Base-by-base conservation (phyloP, 805 yeast genomes). In the Starmerella stellata region DNA sequence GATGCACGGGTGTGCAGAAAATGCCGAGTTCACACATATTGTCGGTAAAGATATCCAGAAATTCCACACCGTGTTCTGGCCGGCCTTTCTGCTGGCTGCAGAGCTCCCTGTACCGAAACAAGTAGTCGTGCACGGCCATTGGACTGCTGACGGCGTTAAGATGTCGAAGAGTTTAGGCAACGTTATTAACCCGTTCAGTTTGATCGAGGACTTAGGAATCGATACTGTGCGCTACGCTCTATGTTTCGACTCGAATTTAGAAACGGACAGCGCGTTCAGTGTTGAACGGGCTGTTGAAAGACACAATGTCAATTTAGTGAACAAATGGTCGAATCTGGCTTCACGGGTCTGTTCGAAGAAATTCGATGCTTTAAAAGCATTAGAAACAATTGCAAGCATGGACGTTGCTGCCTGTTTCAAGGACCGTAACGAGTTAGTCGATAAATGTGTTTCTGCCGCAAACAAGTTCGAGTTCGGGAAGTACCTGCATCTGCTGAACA, bases 21-120 rank as follows among this genome's bases (percentile, higher is more conserved):
- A 57, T 14, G 74, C 78, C 78, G 79, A 78, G 1, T 76, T 81
- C 0, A 72, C 75, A 0, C 95, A 90, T 55, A 61, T 90, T 2
- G 70, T 90, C 24, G 98, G 98, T 1, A 90, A 90, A 51, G 98
- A 90, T 54, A 90, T 90, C 36, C 65, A 72, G 34, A 65, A 82
- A 4, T 90, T 90, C 56, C 98, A 90, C 52, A 74, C 92, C 46
- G 68, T 85, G 13, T 83, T 81, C 52, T 90, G 98, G 98, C 96
- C 96, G 0, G 74, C 81, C 1, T 75, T 90, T 42, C 61, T 90
- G 41, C 60, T 85, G 68, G 95, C 95, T 1, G 90, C 92, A 0
- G 77, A 67, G 0, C 52, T 79, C 1, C 70, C 69, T 4, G 51
- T 77, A 4, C 96, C 96, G 0, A 60, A 66, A 31, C 75, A 74